A percentile compares a stretch with the other conserved stretches of the same genome.
These are phyloP conservation scores for Seiridium unicorne DNA, from an alignment of 2,329 filamentous ascomycete species.

Conservation along the genomic window DNA sequence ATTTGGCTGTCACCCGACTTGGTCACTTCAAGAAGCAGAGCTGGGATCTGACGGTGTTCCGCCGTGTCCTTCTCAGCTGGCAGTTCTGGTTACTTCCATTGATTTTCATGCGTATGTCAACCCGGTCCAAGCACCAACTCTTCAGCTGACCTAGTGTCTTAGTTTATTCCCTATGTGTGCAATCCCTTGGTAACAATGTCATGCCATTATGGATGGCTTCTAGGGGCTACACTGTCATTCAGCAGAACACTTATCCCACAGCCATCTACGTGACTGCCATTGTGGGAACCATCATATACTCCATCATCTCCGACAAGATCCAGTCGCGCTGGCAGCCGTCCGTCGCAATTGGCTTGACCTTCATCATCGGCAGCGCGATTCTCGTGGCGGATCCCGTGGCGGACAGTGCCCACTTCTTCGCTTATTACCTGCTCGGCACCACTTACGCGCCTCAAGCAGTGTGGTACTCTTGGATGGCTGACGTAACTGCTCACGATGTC, in stretches of 20 bases:
- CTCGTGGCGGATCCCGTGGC: constrained; percentile 29
- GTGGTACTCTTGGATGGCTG: constrained; percentile 46
- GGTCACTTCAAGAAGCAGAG: constrained; percentile 22
- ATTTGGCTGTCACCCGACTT: constrained; percentile 34
- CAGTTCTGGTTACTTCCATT: constrained; percentile 43
- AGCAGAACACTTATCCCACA: constrained; percentile 45
- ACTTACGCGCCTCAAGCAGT: constrained; percentile 43
- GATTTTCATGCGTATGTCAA: constrained; percentile 39
- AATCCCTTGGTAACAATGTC: constrained; percentile 41
- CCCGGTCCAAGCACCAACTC: not conserved
- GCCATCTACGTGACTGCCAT: constrained; percentile 39
- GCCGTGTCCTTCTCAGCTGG: constrained; percentile 32
- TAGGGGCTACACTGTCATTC: constrained; percentile 37
- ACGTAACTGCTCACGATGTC: constrained; percentile 35
- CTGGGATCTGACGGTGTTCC: constrained; percentile 9
- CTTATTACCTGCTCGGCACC: constrained; percentile 42
- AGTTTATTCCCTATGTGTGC: constrained; percentile 41
- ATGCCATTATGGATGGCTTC: constrained; percentile 44
- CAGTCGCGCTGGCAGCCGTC: constrained; percentile 42
- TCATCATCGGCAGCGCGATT: constrained; percentile 37
- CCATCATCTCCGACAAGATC: constrained; percentile 37
- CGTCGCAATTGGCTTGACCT: constrained; percentile 38
- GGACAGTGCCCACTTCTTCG: constrained; percentile 38
- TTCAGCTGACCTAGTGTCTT: not conserved
- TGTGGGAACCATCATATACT: constrained; percentile 37